Evolutionary conservation across 2,329 filamentous ascomycete genomes (phyloP), one percentile per base, ranked within the genome.

Genomic region (Cladosporium velox): DNA sequence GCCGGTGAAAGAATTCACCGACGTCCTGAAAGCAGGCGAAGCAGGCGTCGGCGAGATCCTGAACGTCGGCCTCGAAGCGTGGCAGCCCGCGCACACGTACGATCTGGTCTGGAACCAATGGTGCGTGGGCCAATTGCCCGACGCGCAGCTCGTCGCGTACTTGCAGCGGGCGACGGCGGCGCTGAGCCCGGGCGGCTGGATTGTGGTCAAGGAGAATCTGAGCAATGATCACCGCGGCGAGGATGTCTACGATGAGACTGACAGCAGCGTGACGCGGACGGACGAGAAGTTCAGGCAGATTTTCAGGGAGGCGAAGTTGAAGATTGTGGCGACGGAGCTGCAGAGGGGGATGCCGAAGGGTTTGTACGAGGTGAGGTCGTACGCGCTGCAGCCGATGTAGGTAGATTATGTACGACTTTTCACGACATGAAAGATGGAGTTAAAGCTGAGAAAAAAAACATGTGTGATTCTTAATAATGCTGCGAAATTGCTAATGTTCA

Each of bases 71-170:
- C 80, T 96, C 0, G 90, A 96, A 77, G 83, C 85, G 32, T 96
- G 91, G 91, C 81, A 84, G 54, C 77, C 76, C 0, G 74, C 78
- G 7, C 69, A 67, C 1, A 54, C 79, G 59, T 97, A 97, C 77
- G 90, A 93, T 75, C 77, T 97, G 55, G 88, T 97, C 67, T 97
- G 92, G 91, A 90, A 87, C 62, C 93, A 97, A 78, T 97, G 93
- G 93, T 97, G 93, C 77, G 78, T 94, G 8, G 90, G 91, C 28
- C 90, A 97, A 77, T 80, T 97, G 64, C 92, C 86, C 0, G 92
- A 97, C 75, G 79, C 78, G 8, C 88, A 96, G 76, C 76, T 97
- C 4, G 81, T 90, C 0, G 80, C 80, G 2, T 96, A 89, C 73
- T 78, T 97, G 18, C 71, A 79, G 65, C 82, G 86, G 30, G 91